phyloP scores from a whole-genome alignment of 495 filamentous ascomycete species.

The Polyplosphaeria fusca region DNA sequence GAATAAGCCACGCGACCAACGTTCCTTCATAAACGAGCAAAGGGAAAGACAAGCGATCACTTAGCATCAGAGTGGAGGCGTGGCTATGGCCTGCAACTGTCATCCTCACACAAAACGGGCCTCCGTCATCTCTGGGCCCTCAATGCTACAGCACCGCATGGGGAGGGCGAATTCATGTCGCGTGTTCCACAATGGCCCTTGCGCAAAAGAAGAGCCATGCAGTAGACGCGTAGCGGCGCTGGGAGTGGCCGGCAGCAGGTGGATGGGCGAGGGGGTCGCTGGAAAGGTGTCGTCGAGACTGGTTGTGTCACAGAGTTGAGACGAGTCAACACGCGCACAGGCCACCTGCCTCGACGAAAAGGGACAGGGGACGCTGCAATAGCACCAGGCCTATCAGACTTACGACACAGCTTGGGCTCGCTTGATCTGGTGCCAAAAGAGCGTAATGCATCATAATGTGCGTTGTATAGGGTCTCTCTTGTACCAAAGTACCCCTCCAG shows the following conservation, averaged over 20 bases:
- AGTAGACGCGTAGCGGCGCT: too few species aligned
- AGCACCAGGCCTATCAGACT: too few species aligned
- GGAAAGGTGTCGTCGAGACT: slow-evolving; percentile 4
- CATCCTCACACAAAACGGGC: slow-evolving; percentile 16
- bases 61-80: slow-evolving; percentile 5
- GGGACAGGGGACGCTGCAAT: not conserved
- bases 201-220: too few species aligned
- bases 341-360: not conserved
- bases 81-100: slow-evolving; percentile 9
- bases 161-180: not conserved
- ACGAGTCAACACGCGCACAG: slow-evolving; percentile 5
- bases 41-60: not conserved
- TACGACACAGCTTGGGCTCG: too few species aligned
- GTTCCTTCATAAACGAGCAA: not conserved
- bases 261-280: slow-evolving; percentile 1
- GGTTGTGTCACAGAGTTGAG: slow-evolving; percentile 12
- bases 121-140: slow-evolving; percentile 8
- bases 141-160: slow-evolving; percentile 19
- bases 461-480: too few species aligned
- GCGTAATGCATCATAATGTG: too few species aligned
- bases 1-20: too few species aligned
- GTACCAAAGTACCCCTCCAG: not conserved
- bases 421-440: too few species aligned
- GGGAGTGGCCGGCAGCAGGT: too few species aligned
- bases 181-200: slow-evolving; percentile 4